Evolutionary conservation across 2,329 filamentous ascomycete species (phyloP).

Genomic region (Pseudomassariella vexata): DNA sequence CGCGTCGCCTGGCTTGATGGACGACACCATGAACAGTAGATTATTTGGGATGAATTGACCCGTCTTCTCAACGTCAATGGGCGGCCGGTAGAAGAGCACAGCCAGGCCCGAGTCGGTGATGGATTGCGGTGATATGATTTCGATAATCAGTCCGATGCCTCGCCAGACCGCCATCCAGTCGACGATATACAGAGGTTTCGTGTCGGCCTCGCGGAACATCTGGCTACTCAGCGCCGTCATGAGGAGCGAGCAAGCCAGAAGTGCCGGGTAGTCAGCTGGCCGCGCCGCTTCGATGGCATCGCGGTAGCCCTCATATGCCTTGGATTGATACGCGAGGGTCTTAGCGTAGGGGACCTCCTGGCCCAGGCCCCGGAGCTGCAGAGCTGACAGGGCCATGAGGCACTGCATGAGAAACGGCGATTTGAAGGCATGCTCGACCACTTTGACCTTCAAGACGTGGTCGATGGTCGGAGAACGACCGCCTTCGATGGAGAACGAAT

Average conservation of each 20-base stretch:
- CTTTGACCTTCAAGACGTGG: constrained; percentile 36
- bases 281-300: constrained; percentile 41
- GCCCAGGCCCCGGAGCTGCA: constrained; percentile 39
- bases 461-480: constrained; percentile 29
- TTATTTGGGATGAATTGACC: constrained; percentile 37
- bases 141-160: constrained; percentile 44
- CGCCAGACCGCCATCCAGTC: constrained; percentile 53
- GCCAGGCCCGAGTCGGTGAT: constrained; percentile 37
- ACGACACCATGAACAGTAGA: constrained; percentile 43
- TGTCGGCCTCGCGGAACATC: constrained; percentile 41
- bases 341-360: constrained; percentile 32
- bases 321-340: constrained; percentile 38
- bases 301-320: constrained; percentile 44
- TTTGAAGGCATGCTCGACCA: constrained; percentile 45
- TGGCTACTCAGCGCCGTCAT: constrained; percentile 45
- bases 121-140: constrained; percentile 25
- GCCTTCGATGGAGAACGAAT: constrained; percentile 37
- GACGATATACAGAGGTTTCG: constrained; percentile 41
- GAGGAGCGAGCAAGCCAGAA: constrained; percentile 45
- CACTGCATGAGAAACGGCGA: constrained; percentile 51
- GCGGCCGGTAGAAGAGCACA: constrained; percentile 42
- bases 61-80: constrained; percentile 38
- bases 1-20: constrained; percentile 34
- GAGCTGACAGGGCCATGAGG: constrained; percentile 44
- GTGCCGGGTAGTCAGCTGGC: constrained; percentile 40